Evolutionary conservation across 73 alveolate species (phyloP).

Genomic region (Vitrella brassicaformis): DNA sequence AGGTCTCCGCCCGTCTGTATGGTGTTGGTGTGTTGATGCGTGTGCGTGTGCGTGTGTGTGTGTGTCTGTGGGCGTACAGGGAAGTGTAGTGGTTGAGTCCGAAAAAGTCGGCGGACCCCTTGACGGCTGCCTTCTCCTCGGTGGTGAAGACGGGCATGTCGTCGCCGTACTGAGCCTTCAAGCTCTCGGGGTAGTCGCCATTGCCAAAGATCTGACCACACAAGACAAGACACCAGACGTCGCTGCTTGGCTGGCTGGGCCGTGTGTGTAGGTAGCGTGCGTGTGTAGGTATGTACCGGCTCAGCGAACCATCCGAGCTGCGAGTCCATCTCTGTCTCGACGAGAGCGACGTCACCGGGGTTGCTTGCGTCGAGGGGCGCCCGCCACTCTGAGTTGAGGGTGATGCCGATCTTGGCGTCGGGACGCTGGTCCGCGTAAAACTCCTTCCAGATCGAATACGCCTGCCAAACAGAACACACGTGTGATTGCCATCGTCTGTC

Average conservation of each 20-base stretch:
- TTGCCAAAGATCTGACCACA: too few species aligned
- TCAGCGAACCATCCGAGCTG: constrained; percentile 38
- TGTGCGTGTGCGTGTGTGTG: too few species aligned
- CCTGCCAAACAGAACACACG: too few species aligned
- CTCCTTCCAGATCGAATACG: constrained; percentile 19
- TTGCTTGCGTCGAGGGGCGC: constrained; percentile 12
- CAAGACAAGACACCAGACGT: too few species aligned
- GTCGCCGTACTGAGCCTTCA: constrained; percentile 15
- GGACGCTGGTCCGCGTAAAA: constrained; percentile 9
- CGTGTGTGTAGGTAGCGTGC: too few species aligned
- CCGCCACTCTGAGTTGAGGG: constrained; percentile 16
- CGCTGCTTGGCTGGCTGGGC: too few species aligned
- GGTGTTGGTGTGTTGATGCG: too few species aligned
- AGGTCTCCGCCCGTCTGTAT: too few species aligned
- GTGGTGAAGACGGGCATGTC: constrained; percentile 42
- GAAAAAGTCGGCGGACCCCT: constrained; percentile 43
- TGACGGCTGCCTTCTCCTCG: constrained; percentile 34
- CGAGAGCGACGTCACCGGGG: constrained; percentile 20
- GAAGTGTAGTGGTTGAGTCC: constrained; percentile 46
- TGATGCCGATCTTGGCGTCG: constrained; percentile 27
- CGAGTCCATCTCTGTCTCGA: constrained; percentile 11
- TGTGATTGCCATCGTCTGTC: too few species aligned
- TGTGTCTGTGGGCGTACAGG: constrained; percentile 15
- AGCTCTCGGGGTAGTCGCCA: constrained; percentile 42
- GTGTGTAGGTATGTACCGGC: constrained; percentile 6